phyloP scores from a whole-genome alignment of 148 eudicot genomes.

The Cornus kousa region DNA sequence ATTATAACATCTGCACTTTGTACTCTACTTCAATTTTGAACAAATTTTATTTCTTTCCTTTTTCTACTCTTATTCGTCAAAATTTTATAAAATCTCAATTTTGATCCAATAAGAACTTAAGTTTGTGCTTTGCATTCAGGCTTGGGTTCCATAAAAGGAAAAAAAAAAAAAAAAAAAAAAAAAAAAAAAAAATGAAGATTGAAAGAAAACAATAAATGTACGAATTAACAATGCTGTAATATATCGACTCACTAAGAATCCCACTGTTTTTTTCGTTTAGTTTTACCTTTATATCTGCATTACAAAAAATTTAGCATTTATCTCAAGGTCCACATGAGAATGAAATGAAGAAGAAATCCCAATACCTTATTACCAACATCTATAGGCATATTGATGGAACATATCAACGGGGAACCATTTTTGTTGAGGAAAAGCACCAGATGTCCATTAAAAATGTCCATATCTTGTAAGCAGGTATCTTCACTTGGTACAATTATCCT shows the following conservation, averaged over 20 bases:
- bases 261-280: not conserved
- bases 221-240: too few species aligned
- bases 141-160: not conserved
- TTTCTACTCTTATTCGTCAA: not conserved
- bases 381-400: conserved; percentile 71
- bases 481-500: conserved; percentile 64
- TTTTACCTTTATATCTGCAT: not conserved
- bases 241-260: too few species aligned
- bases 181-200: too few species aligned
- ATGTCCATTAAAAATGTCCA: conserved; percentile 80
- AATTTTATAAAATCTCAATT: not conserved
- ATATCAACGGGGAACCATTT: conserved; percentile 58
- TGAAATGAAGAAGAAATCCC: not conserved
- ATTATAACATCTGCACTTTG: not conserved
- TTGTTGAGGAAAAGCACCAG: conserved; percentile 63
- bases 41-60: too few species aligned
- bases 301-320: not conserved
- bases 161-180: too few species aligned
- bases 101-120: not conserved
- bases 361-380: conserved; percentile 52
- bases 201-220: too few species aligned
- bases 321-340: not conserved
- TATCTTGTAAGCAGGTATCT: conserved; percentile 63
- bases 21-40: not conserved
- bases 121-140: not conserved